Evolutionary conservation across 2,329 filamentous ascomycete genomes (phyloP).

Genomic region (Chrysoporthe austroafricana): DNA sequence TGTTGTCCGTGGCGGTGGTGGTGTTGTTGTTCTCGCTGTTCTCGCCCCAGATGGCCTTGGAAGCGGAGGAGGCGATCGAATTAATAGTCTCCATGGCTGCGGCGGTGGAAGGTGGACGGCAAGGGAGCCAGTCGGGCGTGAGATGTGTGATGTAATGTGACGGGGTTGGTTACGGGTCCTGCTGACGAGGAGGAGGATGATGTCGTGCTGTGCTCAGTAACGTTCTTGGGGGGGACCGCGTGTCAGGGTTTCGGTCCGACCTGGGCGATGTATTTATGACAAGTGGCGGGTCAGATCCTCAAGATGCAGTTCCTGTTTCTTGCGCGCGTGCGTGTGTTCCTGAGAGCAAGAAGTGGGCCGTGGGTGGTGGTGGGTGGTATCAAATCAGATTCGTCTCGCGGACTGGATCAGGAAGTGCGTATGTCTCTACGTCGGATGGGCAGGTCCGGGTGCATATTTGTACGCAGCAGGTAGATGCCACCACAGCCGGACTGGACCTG

Average conservation of each 20-base stretch:
- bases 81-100: slow-evolving; percentile 66
- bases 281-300: slow-evolving; percentile 4
- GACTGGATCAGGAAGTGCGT: not conserved
- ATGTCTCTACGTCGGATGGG: not conserved
- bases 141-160: slow-evolving; percentile 18
- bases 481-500: no score
- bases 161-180: slow-evolving; percentile 1
- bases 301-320: not conserved
- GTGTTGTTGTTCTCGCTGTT: slow-evolving; percentile 33
- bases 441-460: not conserved
- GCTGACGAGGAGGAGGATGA: not conserved
- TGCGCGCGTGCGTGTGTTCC: not conserved
- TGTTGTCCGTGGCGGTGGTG: slow-evolving; percentile 39
- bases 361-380: not conserved
- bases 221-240: not conserved
- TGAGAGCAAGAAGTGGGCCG: slow-evolving; percentile 9
- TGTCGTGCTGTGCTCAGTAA: not conserved
- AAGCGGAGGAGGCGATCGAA: slow-evolving; percentile 54
- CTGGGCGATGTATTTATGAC: slow-evolving; percentile 7
- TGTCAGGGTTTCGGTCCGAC: not conserved
- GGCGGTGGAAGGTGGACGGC: slow-evolving; percentile 1
- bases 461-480: not conserved
- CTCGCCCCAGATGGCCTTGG: slow-evolving; percentile 54
- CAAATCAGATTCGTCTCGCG: not conserved
- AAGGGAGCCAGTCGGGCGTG: not conserved